Conservation (phyloP, 2,329 filamentous ascomycete genomes). For the Aspergillus thermomutatus region DNA sequence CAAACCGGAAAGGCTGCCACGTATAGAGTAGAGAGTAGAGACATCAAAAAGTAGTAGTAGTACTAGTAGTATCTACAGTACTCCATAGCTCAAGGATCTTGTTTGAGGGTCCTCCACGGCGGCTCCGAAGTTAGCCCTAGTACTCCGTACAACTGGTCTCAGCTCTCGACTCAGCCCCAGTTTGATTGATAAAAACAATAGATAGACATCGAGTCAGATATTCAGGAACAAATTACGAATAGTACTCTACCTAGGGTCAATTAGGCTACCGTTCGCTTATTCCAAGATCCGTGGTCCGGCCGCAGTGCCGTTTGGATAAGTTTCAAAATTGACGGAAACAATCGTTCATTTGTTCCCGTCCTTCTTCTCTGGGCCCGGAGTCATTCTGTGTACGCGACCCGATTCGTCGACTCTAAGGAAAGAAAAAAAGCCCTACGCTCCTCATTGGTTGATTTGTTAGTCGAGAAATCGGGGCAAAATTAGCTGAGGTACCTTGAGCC, state of each 20-base stretch:
- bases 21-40: too few species aligned
- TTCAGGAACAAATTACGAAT: neutral
- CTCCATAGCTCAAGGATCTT: too few species aligned
- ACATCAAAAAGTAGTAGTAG: too few species aligned
- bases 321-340: neutral
- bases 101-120: too few species aligned
- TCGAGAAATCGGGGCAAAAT: neutral
- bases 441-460: neutral
- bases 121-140: neutral
- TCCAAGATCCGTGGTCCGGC: neutral
- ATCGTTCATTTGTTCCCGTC: neutral
- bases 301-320: neutral
- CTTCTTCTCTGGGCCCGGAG: conserved; percentile 6
- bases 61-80: too few species aligned
- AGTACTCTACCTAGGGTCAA: neutral
- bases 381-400: neutral
- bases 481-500: neutral
- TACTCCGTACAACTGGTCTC: neutral
- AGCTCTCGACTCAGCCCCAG: neutral
- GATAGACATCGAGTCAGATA: neutral
- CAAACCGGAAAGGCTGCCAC: too few species aligned
- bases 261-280: neutral
- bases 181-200: neutral
- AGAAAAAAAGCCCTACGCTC: neutral
- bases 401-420: conserved; percentile 5